Base-by-base conservation (phyloP, 1,284 basidiomycete genomes). In the Malassezia psittaci region DNA sequence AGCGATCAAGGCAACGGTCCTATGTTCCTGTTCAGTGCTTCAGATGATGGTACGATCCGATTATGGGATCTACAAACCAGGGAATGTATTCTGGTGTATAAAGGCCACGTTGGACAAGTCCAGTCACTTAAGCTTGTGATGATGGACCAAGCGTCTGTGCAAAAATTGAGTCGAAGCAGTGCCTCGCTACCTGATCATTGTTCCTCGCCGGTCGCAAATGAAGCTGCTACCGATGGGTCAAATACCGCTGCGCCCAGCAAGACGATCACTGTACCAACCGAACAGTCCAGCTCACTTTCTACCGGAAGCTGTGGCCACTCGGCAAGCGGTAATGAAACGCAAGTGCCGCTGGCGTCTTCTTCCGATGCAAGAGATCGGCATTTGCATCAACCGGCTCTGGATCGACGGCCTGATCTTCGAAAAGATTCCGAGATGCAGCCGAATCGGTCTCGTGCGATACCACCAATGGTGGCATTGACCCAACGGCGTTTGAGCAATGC, bases 71-170 rank as follows among this genome's bases (percentile, higher is more conserved):
- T 98, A 44, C 83, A 81, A 19, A 78, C 79, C 21, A 82, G 88
- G 45, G 82, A 85, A 16, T 96, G 90, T 70, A 81, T 96, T 40
- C 82, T 87, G 32, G 83, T 85, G 52, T 89, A 93, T 71, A 81
- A 80, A 12, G 94, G 91, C 0, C 93, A 99, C 76, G 85, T 93
- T 54, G 90, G 87, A 0, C 91, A 96, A 72, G 88, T 98, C 5
- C 93, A 99, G 78, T 87, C 85, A 66, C 81, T 98, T 75, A 85
- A 83, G 68, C 77, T 96, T 29, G 77, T 94, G 44, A 80, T 83
- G 63, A 63, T 73, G 62, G 66, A 71, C 51, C 62, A 67, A 21
- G 64, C 64, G 18, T 66, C 69, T n/a, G 60, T 72, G 3, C 52
- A 63, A 35, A 65, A 69, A 60, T 57, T 74, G 18, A 62, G 59